phyloP scores from a whole-genome alignment of 1,284 basidiomycete genomes.

The Xerocomus nothofagi region DNA sequence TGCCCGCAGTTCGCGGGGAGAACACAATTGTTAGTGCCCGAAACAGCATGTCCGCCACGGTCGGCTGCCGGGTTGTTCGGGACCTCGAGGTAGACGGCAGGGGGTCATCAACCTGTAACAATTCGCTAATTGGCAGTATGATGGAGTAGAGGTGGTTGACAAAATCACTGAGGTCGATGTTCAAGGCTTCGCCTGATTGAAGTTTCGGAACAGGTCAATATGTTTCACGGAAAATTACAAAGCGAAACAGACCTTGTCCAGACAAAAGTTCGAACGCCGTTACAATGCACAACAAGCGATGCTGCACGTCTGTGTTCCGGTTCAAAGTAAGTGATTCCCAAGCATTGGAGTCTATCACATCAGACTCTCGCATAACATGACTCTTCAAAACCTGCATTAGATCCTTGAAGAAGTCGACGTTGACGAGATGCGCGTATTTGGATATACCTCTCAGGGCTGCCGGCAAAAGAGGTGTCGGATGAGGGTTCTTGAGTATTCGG shows the following conservation, averaged over 20 bases:
- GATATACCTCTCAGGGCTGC: conserved; percentile 91
- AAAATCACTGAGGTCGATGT: conserved; percentile 93
- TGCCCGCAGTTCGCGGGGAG: conserved; percentile 58
- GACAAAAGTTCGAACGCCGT: conserved; percentile 96
- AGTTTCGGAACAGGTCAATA: conserved; percentile 10
- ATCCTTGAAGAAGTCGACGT: conserved; percentile 98
- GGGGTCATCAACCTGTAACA: conserved; percentile 49
- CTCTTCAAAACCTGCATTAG: conserved; percentile 85
- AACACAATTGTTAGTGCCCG: conserved; percentile 81
- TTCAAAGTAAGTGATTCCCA: conserved; percentile 27
- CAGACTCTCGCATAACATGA: conserved; percentile 59
- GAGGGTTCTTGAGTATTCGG: conserved; percentile 88
- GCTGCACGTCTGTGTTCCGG: conserved; percentile 46
- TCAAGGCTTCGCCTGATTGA: conserved; percentile 83
- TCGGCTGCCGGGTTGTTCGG: conserved; percentile 35
- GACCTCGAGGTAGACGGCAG: conserved; percentile 24
- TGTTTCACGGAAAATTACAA: conserved; percentile 8
- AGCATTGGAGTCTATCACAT: conserved; percentile 45
- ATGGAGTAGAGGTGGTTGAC: conserved; percentile 75
- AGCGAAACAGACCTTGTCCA: conserved; percentile 75
- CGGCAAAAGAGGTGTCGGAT: conserved; percentile 81
- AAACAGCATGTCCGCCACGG: conserved; percentile 79
- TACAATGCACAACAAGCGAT: conserved; percentile 83
- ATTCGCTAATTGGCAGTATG: conserved; percentile 60
- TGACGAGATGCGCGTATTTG: conserved; percentile 94